Evolutionary conservation across 148 eudicot genomes (phyloP).

Genomic region (Diospyros kaki): DNA sequence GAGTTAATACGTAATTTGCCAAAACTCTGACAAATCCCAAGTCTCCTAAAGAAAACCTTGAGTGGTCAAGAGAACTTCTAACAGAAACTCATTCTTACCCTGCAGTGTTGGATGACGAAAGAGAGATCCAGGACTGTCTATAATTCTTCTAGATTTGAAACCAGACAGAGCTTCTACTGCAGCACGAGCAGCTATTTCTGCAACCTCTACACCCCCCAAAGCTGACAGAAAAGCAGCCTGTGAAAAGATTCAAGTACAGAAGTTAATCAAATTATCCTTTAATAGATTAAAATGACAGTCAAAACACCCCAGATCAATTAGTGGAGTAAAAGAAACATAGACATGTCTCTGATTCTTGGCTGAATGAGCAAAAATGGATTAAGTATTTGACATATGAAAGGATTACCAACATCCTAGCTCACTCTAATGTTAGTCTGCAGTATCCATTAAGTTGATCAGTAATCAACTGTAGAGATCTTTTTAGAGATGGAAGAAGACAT

Average conservation of each 20-base stretch:
- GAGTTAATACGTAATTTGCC: too few relatives aligned
- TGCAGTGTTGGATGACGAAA: constrained; percentile 29
- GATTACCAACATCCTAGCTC: background rate
- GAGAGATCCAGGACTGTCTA: constrained; percentile 25
- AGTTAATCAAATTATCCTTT: background rate
- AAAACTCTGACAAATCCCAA: background rate
- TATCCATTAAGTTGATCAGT: background rate
- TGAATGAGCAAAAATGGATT: background rate
- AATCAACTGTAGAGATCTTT: background rate
- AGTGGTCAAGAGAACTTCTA: background rate
- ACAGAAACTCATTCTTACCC: constrained; percentile 35
- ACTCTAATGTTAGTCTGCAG: background rate
- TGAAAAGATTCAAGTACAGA: constrained; percentile 11
- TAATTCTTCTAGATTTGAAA: constrained; percentile 22
- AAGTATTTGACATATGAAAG: constrained; percentile 2
- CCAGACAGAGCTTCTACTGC: constrained; percentile 67
- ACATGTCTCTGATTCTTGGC: background rate
- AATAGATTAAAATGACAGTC: background rate
- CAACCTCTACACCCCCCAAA: constrained; percentile 79
- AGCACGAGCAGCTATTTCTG: constrained; percentile 85
- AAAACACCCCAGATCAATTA: background rate
- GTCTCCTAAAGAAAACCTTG: background rate
- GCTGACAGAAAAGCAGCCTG: constrained; percentile 95
- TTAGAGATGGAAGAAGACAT: background rate
- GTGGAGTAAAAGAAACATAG: background rate